phyloP scores from a whole-genome alignment of 192 early-diverging fungal species.

The Coemansia sp. region DNA sequence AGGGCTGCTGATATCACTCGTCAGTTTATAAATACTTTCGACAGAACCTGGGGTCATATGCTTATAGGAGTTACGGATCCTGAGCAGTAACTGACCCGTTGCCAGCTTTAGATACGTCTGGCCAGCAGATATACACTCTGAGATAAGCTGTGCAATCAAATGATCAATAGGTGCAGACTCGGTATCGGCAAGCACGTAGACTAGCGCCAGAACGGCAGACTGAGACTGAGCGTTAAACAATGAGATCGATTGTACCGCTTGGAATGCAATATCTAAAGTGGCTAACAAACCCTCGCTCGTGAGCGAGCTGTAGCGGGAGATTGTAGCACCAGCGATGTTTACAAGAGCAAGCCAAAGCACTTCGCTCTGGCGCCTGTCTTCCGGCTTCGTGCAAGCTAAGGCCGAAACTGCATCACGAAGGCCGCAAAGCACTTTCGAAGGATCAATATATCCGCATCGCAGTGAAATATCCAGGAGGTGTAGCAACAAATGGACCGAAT shows the following conservation, averaged over 20 bases:
- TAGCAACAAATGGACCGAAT: constrained; percentile 18
- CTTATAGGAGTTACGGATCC: constrained; percentile 1
- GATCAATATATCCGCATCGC: constrained; percentile 6
- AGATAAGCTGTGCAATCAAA: constrained; percentile 5
- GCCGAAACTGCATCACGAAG: constrained; percentile 8
- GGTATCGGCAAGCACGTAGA: constrained; percentile 12
- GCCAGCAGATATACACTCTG: not conserved
- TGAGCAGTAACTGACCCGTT: constrained; percentile 16
- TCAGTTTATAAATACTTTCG: constrained; percentile 7
- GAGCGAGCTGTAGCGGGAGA: not conserved
- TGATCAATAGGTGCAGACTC: not conserved
- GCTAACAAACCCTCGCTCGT: not conserved
- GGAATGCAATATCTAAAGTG: not conserved
- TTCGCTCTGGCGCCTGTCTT: not conserved
- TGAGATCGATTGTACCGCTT: constrained; percentile 7
- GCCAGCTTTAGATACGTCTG: constrained; percentile 11
- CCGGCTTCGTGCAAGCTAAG: not conserved
- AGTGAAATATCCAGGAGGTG: constrained; percentile 25
- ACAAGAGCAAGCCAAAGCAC: constrained; percentile 25
- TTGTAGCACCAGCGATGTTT: constrained; percentile 12
- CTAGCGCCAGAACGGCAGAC: constrained; percentile 12
- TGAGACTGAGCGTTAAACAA: constrained; percentile 3
- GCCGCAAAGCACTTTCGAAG: not conserved
- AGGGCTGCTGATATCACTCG: constrained; percentile 13
- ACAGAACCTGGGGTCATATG: not conserved